These are phyloP conservation scores for Begonia masoniana DNA, from an alignment of 306 rosid species.

Conservation along the genomic window DNA sequence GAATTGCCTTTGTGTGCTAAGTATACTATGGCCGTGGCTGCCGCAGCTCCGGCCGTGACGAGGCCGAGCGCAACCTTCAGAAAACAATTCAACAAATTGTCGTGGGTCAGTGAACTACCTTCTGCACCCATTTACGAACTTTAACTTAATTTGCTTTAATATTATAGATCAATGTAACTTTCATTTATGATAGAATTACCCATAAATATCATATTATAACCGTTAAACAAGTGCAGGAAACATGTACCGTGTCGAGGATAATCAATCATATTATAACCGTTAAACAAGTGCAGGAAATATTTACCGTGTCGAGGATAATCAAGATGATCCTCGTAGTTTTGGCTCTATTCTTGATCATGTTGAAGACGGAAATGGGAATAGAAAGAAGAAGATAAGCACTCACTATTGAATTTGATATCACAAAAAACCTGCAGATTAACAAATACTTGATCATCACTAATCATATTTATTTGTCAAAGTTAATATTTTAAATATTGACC, in stretches of 20 bases:
- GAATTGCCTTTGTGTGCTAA: slow-evolving; percentile 34
- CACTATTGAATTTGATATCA: slow-evolving; percentile 33
- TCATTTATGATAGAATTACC: too few species aligned
- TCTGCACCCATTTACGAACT: too few species aligned
- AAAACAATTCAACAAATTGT: too few species aligned
- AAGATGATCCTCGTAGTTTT: slow-evolving; percentile 28
- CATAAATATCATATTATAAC: too few species aligned
- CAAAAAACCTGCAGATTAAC: slow-evolving; percentile 33
- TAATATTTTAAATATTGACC: too few species aligned
- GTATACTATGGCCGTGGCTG: slow-evolving; percentile 29
- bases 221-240: too few species aligned
- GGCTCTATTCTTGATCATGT: slow-evolving; percentile 24
- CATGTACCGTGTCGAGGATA: too few species aligned
- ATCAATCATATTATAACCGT: too few species aligned
- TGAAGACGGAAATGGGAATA: slow-evolving; percentile 30
- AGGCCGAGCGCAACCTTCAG: slow-evolving; percentile 28
- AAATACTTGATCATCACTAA: background rate
- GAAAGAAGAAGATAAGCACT: slow-evolving; percentile 45
- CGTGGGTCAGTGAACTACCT: too few species aligned
- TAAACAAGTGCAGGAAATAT: background rate
- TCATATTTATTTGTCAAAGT: too few species aligned
- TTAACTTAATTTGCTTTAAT: too few species aligned
- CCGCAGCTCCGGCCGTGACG: slow-evolving; percentile 24
- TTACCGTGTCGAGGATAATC: slow-evolving; percentile 44
- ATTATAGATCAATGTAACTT: too few species aligned